Percentiles rank a stretch among this genome's conserved stretches.
Evolutionary conservation across 208 protist genomes (phyloP).

Genomic region (Herpetomonas samuelpessoai): DNA sequence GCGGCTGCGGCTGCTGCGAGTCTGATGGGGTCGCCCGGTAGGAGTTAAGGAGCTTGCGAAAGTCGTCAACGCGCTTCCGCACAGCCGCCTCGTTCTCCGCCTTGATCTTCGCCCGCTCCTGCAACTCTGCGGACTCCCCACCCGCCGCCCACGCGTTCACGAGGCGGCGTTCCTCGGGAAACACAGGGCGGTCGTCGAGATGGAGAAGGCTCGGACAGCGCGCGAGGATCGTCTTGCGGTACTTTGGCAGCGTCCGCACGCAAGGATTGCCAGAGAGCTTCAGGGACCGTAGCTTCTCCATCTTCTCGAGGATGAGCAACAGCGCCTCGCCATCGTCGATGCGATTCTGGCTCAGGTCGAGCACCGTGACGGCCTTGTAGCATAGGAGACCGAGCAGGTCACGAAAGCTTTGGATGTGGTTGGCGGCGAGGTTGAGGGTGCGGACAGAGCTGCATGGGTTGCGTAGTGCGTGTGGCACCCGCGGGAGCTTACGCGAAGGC

Average conservation of each 20-base stretch:
- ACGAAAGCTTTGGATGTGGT: constrained; percentile 58
- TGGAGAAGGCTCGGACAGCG: constrained; percentile 69
- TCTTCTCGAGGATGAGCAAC: constrained; percentile 73
- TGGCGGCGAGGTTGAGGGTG: constrained; percentile 78
- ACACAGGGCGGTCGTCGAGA: constrained; percentile 92
- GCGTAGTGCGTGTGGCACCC: constrained; percentile 27
- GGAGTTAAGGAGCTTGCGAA: constrained; percentile 49
- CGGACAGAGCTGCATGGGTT: constrained; percentile 78
- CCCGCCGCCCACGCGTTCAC: constrained; percentile 83
- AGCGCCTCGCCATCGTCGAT: constrained; percentile 80
- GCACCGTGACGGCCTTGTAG: constrained; percentile 58
- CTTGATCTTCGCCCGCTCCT: constrained; percentile 60
- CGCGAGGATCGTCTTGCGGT: constrained; percentile 86
- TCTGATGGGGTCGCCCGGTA: background rate
- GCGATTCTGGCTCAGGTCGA: constrained; percentile 93
- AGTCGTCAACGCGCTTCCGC: constrained; percentile 63
- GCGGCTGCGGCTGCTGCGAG: background rate
- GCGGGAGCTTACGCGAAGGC: constrained; percentile 9
- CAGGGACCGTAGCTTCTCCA: constrained; percentile 80
- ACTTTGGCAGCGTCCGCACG: constrained; percentile 68
- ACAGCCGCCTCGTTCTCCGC: constrained; percentile 51
- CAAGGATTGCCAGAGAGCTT: constrained; percentile 90
- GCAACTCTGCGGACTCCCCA: constrained; percentile 68
- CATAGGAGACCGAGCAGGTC: constrained; percentile 66
- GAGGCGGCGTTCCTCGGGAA: constrained; percentile 80